Evolutionary conservation across 371 early-diverging fungal genomes (phyloP).

Genomic region (Saksenaea oblongispora): DNA sequence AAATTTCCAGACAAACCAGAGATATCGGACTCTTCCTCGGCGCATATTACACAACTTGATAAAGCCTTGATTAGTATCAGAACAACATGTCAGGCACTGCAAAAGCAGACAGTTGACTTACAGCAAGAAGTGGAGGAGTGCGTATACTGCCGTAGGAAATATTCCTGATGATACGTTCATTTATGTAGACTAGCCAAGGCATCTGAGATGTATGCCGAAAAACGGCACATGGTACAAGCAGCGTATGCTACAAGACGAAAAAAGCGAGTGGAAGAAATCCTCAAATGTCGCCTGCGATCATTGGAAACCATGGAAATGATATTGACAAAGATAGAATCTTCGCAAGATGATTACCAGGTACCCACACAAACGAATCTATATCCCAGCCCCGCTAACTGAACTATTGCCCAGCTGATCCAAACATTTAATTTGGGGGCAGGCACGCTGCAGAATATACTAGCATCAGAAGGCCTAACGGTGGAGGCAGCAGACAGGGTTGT

Average conservation of each 20-base stretch:
- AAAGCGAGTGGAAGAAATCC: conserved; percentile 38
- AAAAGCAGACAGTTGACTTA: conserved; percentile 46
- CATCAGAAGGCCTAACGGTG: conserved; percentile 32
- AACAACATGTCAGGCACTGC: conserved; percentile 45
- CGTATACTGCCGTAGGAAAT: conserved; percentile 3
- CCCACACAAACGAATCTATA: not conserved
- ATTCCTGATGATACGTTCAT: not conserved
- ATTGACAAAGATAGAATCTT: conserved; percentile 51
- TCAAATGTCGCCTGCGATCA: conserved; percentile 47
- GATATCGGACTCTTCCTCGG: not conserved
- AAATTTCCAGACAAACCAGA: conserved; percentile 34
- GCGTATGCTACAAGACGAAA: conserved; percentile 47
- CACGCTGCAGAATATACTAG: conserved; percentile 40
- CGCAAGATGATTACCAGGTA: conserved; percentile 60
- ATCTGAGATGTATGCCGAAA: conserved; percentile 21
- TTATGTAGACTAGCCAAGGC: conserved; percentile 10
- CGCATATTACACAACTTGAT: conserved; percentile 46
- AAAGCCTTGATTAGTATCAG: conserved; percentile 48
- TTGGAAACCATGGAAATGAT: conserved; percentile 59
- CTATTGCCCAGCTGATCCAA: conserved; percentile 42
- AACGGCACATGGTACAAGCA: conserved; percentile 39
- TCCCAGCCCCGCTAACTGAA: not conserved
- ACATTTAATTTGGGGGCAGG: conserved; percentile 57
- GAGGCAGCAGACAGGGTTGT: conserved; percentile 47
- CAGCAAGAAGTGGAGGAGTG: conserved; percentile 44